phyloP scores from a whole-genome alignment of 768 basidiomycete species.

The Hygrophoropsis aurantiaca region DNA sequence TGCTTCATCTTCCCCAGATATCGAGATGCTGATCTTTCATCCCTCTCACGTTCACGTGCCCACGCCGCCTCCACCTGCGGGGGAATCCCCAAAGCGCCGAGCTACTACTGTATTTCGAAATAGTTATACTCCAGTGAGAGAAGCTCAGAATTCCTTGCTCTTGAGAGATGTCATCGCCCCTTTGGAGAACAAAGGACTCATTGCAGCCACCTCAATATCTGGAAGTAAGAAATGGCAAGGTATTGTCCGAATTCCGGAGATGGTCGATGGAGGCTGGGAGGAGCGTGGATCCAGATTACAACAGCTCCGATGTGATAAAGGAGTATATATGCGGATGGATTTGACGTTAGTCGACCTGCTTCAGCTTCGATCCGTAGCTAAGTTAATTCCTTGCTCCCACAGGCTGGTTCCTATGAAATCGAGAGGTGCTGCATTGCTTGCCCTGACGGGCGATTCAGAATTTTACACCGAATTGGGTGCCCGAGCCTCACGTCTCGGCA shows the following conservation, averaged over 20 bases:
- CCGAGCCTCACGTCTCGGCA: slow-evolving; percentile 42
- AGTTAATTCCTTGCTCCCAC: background rate
- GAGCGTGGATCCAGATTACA: slow-evolving; percentile 20
- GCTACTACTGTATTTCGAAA: background rate
- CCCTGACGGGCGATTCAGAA: slow-evolving; percentile 54
- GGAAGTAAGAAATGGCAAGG: slow-evolving; percentile 50
- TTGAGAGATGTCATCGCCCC: slow-evolving; percentile 40
- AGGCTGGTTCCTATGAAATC: slow-evolving; percentile 49
- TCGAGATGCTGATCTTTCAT: slow-evolving; percentile 46
- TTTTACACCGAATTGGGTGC: slow-evolving; percentile 44
- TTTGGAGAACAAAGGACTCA: slow-evolving; percentile 45
- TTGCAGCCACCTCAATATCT: slow-evolving; percentile 35
- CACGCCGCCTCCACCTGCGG: slow-evolving; percentile 26
- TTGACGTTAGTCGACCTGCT: slow-evolving; percentile 32
- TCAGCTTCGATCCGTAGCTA: background rate
- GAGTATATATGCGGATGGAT: slow-evolving; percentile 38
- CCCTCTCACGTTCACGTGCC: slow-evolving; percentile 45
- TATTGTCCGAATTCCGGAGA: slow-evolving; percentile 46
- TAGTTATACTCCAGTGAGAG: slow-evolving; percentile 8
- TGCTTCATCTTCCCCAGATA: slow-evolving; percentile 29
- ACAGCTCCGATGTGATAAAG: slow-evolving; percentile 26
- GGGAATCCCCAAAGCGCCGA: slow-evolving; percentile 7
- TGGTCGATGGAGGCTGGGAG: slow-evolving; percentile 25
- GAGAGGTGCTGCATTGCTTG: slow-evolving; percentile 51
- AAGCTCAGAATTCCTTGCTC: slow-evolving; percentile 21